Evolutionary conservation across 2,329 filamentous ascomycete species (phyloP), one percentile per base, ranked within the genome.

Genomic region (Phaeosphaeriaceae sp.): DNA sequence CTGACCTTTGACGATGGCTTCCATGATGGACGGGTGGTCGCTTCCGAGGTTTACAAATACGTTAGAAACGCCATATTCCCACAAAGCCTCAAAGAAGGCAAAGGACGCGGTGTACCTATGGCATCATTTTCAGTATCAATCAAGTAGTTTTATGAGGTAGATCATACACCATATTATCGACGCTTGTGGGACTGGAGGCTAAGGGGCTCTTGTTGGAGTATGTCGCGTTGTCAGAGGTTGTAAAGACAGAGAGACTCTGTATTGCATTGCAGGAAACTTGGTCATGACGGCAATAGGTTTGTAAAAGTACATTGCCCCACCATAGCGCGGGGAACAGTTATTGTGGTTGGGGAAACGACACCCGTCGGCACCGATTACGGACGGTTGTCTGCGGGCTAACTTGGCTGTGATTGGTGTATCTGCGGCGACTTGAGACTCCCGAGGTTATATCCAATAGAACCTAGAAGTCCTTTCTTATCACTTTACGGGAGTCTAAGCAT

Each of bases 51-150:
- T 88, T 50, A 87, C 85, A 62, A 85, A 83, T 73, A 81, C 81
- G 37, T 75, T 64, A 2, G 64, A 69, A 23, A 76, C 60, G 46
- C 73, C 73, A 11, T 72, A 72, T 46, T 90, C 87, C 86, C 86
- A 90, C 40, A 92, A 76, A 26, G 88, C 87, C 77, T 93, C 89
- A 58, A 93, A 92, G 73, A 93, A 92, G 70, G 89, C 89, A 64
- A 87, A 89, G 0, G 88, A 90, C 11, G 89, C 84, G 7, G 89
- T 92, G 69, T 92, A 88, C 54, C 73, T 76, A 36, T n/a, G 2
- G 3, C 3, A 16, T 5, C 11, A 18, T 54, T 28, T 49, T 36
- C 23, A 16, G 7, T 29, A 13, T 11, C 28, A 6, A 20, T 44
- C 6, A 6, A n/a, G 6, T 28, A 4, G 35, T 41, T 13, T 7